A percentile compares a stretch with the other conserved stretches of the same genome.
These are phyloP conservation scores for Castanea mollissima DNA, from an alignment of 306 rosid species.

Conservation along the genomic window DNA sequence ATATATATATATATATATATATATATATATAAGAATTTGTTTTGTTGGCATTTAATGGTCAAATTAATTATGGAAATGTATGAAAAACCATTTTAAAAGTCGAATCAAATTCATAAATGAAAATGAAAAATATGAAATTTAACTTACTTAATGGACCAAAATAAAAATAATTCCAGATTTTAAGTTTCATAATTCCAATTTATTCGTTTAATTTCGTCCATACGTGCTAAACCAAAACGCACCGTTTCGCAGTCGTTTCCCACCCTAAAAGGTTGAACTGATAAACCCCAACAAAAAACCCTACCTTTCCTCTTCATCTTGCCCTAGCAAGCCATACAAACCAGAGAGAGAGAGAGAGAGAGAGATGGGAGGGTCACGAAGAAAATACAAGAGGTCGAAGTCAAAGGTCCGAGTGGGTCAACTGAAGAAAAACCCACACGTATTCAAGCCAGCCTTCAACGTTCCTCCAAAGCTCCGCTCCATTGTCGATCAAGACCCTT, in stretches of 20 bases:
- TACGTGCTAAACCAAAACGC: not conserved
- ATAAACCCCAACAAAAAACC: conserved; percentile 20
- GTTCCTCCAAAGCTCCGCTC: conserved; percentile 76
- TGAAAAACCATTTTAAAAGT: too few species aligned
- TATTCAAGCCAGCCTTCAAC: conserved; percentile 70
- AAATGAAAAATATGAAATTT: too few species aligned
- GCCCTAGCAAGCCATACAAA: conserved; percentile 14
- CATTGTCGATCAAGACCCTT: conserved; percentile 19
- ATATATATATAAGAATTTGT: too few species aligned
- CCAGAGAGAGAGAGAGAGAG: not conserved
- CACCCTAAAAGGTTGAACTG: not conserved
- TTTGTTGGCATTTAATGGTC: too few species aligned
- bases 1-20: too few species aligned
- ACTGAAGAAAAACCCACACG: conserved; percentile 67
- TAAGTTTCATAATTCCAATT: too few species aligned
- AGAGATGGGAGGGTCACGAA: conserved; percentile 85
- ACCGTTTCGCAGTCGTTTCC: not conserved
- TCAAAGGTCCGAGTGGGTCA: conserved; percentile 71
- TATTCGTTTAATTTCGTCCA: too few species aligned
- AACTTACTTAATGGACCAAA: too few species aligned
- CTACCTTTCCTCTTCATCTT: not conserved
- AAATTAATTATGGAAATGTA: too few species aligned
- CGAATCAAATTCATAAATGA: too few species aligned
- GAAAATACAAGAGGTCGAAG: conserved; percentile 69
- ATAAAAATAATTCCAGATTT: too few species aligned